Evolutionary conservation across 768 basidiomycete species (phyloP), one percentile per base, ranked within the genome.

Genomic region (Russula brevipes): DNA sequence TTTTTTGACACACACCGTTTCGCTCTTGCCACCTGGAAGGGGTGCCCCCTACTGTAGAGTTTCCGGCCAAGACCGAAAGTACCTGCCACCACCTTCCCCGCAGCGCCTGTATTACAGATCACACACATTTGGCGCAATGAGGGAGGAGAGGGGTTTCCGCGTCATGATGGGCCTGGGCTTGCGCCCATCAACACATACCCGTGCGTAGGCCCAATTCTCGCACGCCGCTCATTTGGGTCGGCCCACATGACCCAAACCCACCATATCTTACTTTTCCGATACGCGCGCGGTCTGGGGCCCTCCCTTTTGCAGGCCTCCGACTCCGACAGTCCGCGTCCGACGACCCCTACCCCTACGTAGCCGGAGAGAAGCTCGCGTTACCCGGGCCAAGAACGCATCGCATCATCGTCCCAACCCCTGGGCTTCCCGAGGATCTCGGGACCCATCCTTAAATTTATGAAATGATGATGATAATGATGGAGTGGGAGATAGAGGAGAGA

Each of bases 101-200:
- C 63, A 59, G 44, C 58, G 63, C 58, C 62, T 59, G 45, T 19
- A 45, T 59, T 47, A 59, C 51, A 39, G 38, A 33, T 53, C 16
- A 39, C 38, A 39, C 8, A 39, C 39, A 59, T 50, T 17, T 45
- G 10, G 16, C 19, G 35, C 35, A 46, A 39, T 44, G 16, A 58
- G 47, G 47, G 53, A 10, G 44, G 31, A 4, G 16, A 16, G 41
- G 12, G 12, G 12, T 11, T 42, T 46, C 46, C 31, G 63, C 63
- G 63, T 64, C 63, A 64, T 60, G 2, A 52, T 35, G 58, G 41
- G 53, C 63, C 59, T 55, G 58, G 54, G 54, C 63, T 64, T 64
- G 54, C 63, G 63, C 63, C 63, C 63, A 55, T 51, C 63, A 47
- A 39, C 35, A 33, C 56, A 10, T 31, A 36, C 41, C 41, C 12